Conservation (phyloP, 306 rosid species). For the Echinosophora koreensis region DNA sequence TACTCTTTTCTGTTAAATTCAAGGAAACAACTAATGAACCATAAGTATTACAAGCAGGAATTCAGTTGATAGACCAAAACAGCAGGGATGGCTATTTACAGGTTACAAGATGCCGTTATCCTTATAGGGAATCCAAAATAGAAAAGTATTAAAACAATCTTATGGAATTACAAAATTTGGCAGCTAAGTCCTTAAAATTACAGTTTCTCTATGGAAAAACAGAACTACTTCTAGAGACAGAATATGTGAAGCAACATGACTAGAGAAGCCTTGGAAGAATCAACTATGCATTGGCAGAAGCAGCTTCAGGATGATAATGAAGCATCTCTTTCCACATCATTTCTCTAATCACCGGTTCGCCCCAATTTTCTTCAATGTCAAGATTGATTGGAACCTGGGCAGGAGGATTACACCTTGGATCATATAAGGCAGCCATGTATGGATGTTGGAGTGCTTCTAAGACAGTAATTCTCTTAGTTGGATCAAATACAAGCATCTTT, state of each 20-base stretch:
- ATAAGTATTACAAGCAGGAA: constrained; percentile 9
- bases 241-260: constrained; percentile 15
- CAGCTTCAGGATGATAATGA: constrained; percentile 79
- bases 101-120: constrained; percentile 47
- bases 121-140: constrained; percentile 35
- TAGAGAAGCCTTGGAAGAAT: constrained; percentile 39
- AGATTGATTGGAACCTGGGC: constrained; percentile 71
- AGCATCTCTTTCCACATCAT: constrained; percentile 91
- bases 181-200: constrained; percentile 39
- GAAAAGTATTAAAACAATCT: constrained; percentile 41
- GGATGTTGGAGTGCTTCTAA: constrained; percentile 89
- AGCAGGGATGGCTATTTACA: constrained; percentile 57
- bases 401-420: constrained; percentile 61
- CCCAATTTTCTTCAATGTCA: constrained; percentile 69
- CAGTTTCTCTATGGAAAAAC: constrained; percentile 4
- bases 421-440: constrained; percentile 73
- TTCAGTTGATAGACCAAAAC: constrained; percentile 29
- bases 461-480: constrained; percentile 79
- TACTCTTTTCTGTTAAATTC: not conserved
- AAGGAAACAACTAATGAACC: constrained; percentile 30
- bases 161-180: constrained; percentile 40
- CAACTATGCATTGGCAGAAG: constrained; percentile 45
- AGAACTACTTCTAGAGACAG: constrained; percentile 32
- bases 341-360: constrained; percentile 68
- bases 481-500: constrained; percentile 86